phyloP scores from a whole-genome alignment of 306 rosid genomes.

The Vigna reflexopilosa region DNA sequence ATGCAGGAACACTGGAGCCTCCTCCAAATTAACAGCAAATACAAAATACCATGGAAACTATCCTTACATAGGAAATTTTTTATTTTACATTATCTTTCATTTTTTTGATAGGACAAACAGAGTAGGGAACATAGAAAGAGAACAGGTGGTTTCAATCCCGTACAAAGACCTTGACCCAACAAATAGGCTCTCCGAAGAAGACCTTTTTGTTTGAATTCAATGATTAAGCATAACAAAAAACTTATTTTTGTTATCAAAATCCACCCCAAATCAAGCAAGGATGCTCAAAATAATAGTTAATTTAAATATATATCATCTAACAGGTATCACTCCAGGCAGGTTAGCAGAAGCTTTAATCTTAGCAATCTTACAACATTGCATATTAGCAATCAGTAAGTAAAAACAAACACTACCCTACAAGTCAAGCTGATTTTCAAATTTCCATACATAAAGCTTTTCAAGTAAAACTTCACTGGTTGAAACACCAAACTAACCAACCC shows the following conservation, averaged over 20 bases:
- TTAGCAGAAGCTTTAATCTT: background rate
- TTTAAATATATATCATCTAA: background rate
- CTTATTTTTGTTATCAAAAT: slow-evolving; percentile 6
- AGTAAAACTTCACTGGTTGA: background rate
- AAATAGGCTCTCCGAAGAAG: background rate
- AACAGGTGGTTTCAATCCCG: background rate
- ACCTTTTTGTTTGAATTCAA: background rate
- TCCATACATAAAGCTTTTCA: background rate
- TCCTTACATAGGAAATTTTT: background rate
- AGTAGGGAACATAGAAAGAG: background rate
- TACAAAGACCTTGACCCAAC: background rate
- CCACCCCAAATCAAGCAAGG: background rate
- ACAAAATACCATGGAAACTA: slow-evolving; percentile 5
- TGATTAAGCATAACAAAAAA: background rate
- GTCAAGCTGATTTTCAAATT: slow-evolving; percentile 9
- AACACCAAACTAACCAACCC: slow-evolving; percentile 8
- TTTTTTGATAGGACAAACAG: background rate
- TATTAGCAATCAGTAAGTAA: slow-evolving; percentile 8
- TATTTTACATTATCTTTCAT: no score
- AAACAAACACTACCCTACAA: background rate
- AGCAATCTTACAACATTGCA: background rate
- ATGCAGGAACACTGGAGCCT: background rate
- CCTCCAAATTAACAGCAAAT: background rate
- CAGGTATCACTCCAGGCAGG: slow-evolving; percentile 4
- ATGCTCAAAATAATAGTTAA: background rate